Base-by-base conservation (phyloP, 495 filamentous ascomycete species). In the Aspergillus heteromorphus region DNA sequence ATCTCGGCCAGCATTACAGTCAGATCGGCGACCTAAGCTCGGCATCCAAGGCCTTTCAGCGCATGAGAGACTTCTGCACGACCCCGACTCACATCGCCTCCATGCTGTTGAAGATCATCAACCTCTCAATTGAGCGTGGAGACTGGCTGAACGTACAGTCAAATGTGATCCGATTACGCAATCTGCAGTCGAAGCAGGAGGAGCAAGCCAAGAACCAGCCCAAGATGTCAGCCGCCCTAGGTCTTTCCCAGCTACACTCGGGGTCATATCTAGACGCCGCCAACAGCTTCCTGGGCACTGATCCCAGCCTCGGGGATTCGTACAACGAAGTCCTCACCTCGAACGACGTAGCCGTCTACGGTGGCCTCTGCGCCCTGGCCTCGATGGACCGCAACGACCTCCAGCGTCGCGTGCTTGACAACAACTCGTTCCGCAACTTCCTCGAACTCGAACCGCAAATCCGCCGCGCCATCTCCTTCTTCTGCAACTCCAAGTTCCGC, bases 371-470 rank as follows among this genome's bases (percentile, higher is more conserved):
- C 55, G 91, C 93, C 1, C 83, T 98, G 17, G 92, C 92, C 21
- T 87, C 89, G 1, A 95, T 97, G 89, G 80, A 87, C 45, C 83
- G 93, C 40, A 71, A 73, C 9, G 82, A 89, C 55, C 76, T 98
- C 14, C 88, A 95, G 63, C 69, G 61, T 6, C 73, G 75, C 17
- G 89, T 97, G 8, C 82, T 98, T 0, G 90, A 92, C 16, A 92
- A 88, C 58, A 70, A 71, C 21, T 72, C 75, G 29, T 98, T 98
- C 76, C 84, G 95, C 42, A 83, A 78, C 45, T 97, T 91, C 69
- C 81, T 98, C 2, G 92, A 98, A 66, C 79, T 92, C 1, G 93
- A 97, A 65, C 92, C 95, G 1, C 92, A 97, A 60, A 87, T 98
- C 56, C 87, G 95, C 47, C 88, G 90, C 17, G 95, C 93, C 20